Base-by-base conservation (phyloP, 2,329 filamentous ascomycete species). In the Alternaria alternata region DNA sequence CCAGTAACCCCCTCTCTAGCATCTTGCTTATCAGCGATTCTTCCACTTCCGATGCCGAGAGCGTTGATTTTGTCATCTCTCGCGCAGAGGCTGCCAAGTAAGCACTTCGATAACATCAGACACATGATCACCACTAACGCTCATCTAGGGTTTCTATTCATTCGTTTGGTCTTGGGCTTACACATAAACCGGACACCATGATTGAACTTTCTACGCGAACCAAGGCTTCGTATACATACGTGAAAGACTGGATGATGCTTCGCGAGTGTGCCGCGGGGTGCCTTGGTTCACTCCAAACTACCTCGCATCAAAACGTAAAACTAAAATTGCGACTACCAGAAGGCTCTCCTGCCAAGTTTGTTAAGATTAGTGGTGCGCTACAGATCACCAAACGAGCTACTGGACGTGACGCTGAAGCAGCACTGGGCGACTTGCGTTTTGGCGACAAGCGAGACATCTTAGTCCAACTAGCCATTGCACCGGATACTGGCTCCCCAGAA, bases 241-340 rank as follows among this genome's bases (percentile, higher is more conserved):
- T 99, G 69, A 99, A 98, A 81, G 95, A 99, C 78, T 99, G 95
- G 95, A 98, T 98, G 94, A 99, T 98, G 94, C 86, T 99, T 36
- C 90, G 95, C 28, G 95, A 99, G 78, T 98, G 95, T 77, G 86
- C 97, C 44, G 95, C 94, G 24, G 95, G 95, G 43, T 98, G 94
- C 73, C 83, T 99, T 28, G 95, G 95, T 47, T 89, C 93, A 14
- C 86, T 98, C 75, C 95, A 99, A 79, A 93, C 92, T 2, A 90
- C 93, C 28, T 98, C 95, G n/a, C 95, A 99, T 77, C 95, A 98
- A 77, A 98, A 98, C 74, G 95, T 96, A 58, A 97, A 96, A 82
- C 86, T 99, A 55, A 97, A 96, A 83, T 87, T 99, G 57, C 92
- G 92, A 70, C 83, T 99, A 7, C 95, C 95, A 0, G 95, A 99